Conservation (phyloP, 2,329 filamentous ascomycete species). For the Aspergillus melleus region DNA sequence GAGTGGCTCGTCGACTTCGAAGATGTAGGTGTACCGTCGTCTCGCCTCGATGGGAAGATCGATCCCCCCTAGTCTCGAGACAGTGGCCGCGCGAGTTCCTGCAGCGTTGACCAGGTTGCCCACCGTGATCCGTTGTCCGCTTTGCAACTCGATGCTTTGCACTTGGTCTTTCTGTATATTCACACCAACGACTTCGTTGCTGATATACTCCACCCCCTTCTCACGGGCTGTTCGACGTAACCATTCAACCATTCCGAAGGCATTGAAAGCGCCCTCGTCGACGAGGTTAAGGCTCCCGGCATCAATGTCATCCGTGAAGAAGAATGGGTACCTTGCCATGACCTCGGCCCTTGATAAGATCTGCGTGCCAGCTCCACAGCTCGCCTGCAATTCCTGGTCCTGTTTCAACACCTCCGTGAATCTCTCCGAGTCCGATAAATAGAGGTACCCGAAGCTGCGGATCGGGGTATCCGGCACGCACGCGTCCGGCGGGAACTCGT, state of each 20-base stretch:
- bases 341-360: background rate
- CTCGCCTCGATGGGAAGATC: constrained; percentile 14
- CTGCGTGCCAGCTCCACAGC: constrained; percentile 1
- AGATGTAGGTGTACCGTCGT: constrained; percentile 19
- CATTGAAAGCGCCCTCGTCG: constrained; percentile 18
- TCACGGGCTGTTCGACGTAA: constrained; percentile 6
- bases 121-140: background rate
- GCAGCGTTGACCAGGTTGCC: constrained; percentile 5
- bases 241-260: constrained; percentile 13
- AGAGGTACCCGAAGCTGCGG: constrained; percentile 5
- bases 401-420: constrained; percentile 1
- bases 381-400: constrained; percentile 4
- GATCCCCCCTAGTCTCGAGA: constrained; percentile 3
- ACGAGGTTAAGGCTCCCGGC: constrained; percentile 13
- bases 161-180: background rate
- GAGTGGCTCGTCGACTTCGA: constrained; percentile 12
- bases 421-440: constrained; percentile 4
- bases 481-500: constrained; percentile 5
- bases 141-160: background rate
- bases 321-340: constrained; percentile 9
- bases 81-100: background rate
- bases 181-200: constrained; percentile 4
- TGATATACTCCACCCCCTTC: constrained; percentile 6
- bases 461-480: constrained; percentile 3
- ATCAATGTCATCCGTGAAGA: constrained; percentile 13